Conservation (phyloP, 2,329 filamentous ascomycete genomes). For the Trichoderma aggressivum region DNA sequence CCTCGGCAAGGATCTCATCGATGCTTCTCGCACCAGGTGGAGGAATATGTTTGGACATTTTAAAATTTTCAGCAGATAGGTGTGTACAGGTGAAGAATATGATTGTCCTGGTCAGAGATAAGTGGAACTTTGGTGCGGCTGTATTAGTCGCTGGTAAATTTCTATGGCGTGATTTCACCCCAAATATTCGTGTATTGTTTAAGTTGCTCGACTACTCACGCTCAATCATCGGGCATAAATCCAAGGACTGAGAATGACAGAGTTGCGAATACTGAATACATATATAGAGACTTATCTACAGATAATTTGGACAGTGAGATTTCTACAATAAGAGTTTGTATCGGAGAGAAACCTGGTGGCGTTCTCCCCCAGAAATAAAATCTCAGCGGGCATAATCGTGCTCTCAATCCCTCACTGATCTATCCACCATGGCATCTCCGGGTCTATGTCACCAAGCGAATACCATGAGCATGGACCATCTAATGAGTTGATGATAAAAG, state of each 20-base stretch:
- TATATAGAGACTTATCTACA: background rate
- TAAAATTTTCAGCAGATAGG: background rate
- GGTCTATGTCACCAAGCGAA: background rate
- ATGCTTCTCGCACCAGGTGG: constrained; percentile 19
- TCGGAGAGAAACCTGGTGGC: background rate
- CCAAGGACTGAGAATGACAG: background rate
- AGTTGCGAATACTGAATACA: background rate
- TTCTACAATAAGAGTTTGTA: background rate
- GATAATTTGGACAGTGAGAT: background rate
- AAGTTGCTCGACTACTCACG: background rate
- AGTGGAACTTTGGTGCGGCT: background rate
- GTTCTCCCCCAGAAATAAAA: background rate
- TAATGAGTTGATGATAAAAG: background rate
- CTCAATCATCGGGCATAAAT: background rate
- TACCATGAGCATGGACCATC: background rate
- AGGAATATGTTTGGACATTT: constrained; percentile 18
- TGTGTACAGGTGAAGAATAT: background rate
- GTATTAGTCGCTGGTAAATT: background rate
- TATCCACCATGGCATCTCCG: background rate
- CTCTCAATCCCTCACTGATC: background rate
- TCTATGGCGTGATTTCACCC: background rate
- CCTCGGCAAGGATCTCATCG: constrained; percentile 18
- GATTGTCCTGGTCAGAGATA: background rate
- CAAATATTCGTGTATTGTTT: background rate
- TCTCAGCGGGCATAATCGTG: background rate